Evolutionary conservation across 2,329 filamentous ascomycete species (phyloP), one percentile per base, ranked within the genome.

Genomic region (Diaporthe sp.): DNA sequence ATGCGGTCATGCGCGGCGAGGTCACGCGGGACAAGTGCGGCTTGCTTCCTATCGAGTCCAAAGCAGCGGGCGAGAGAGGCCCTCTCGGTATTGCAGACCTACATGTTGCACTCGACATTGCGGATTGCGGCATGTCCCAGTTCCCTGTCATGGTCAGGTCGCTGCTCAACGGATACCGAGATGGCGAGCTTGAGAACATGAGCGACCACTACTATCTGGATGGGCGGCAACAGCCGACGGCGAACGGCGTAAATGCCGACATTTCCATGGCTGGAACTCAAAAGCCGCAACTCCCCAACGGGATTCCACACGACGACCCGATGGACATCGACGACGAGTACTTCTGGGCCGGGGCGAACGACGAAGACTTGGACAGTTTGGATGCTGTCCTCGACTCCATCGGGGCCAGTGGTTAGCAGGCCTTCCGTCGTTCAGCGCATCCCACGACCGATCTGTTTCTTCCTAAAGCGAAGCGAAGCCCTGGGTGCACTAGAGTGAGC

Each of bases 41-140:
- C 1, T 84, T 97, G 37, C 84, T 98, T 8, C 96, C 96, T 0
- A 86, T 95, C 47, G 95, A 98, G 82, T 91, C 94, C 4, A 95
- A 94, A 80, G 92, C 93, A 70, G 92, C 93, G 22, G 90, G 90
- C 72, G 91, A 93, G 78, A 88, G 95, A 51, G 90, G 92, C 8
- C 91, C 94, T 0, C 84, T 98, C 1, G 92, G 92, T 19, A 93
- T 96, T 84, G 91, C 92, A 25, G 96, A 98, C 81, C 83, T 98
- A 63, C 89, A 93, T 50, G 85, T 98, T 4, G 92, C 94, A 0
- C 82, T 97, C 22, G 91, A 94, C 74, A 88, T 98, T 77, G 92
- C 93, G 17, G 94, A 97, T 71, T 91, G 90, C 35, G 92, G 94
- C 74, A 88, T 97, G 76, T 91, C 92, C 13, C 92, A 94, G 75